These are phyloP conservation scores for Geosmithia flava DNA, from an alignment of 2,329 filamentous ascomycete species.

Conservation along the genomic window DNA sequence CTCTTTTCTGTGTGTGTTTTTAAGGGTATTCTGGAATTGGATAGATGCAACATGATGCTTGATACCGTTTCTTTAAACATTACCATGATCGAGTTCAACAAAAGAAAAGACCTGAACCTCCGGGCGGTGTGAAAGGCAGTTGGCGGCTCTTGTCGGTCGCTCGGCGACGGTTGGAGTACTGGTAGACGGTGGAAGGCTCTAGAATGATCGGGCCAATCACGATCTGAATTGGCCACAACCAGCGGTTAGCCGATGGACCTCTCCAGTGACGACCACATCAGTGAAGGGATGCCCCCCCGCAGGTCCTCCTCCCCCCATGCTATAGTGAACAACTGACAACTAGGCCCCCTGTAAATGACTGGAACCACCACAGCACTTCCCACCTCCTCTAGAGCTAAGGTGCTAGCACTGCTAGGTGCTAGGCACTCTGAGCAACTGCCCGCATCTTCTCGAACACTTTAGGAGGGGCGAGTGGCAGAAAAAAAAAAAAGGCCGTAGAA, in stretches of 20 bases:
- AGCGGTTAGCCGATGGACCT: too few species aligned
- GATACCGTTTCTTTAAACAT: too few species aligned
- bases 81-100: not conserved
- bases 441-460: conserved; percentile 1
- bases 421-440: not conserved
- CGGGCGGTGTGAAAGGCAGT: not conserved
- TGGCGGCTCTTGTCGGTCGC: not conserved
- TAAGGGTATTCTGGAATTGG: too few species aligned
- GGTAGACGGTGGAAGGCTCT: conserved; percentile 11
- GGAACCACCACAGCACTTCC: not conserved
- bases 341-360: not conserved
- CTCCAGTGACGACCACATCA: too few species aligned
- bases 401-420: not conserved
- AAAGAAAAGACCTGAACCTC: not conserved
- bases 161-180: not conserved
- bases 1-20: too few species aligned
- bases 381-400: too few species aligned
- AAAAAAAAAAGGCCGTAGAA: conserved; percentile 20
- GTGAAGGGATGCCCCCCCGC: too few species aligned
- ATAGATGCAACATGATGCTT: too few species aligned
- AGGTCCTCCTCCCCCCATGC: too few species aligned
- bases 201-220: conserved; percentile 13
- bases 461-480: not conserved
- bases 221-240: not conserved
- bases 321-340: too few species aligned